Conservation (phyloP, 163 green algal genomes). For the Chlamydomonas reinhardtii region DNA sequence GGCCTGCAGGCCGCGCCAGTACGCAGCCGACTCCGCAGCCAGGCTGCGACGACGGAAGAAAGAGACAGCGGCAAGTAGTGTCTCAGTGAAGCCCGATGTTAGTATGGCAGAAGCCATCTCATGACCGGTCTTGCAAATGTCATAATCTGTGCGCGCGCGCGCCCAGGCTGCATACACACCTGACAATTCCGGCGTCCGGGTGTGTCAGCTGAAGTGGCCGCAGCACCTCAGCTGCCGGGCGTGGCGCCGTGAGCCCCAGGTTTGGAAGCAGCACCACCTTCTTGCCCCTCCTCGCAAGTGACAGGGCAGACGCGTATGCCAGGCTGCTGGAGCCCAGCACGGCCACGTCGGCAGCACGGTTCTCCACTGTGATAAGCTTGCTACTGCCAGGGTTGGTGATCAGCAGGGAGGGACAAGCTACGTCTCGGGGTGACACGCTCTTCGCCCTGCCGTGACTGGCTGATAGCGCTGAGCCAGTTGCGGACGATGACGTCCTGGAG, state of each 20-base stretch:
- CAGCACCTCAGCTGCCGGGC: background rate
- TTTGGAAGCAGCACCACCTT: constrained; percentile 47
- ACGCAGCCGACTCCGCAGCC: constrained; percentile 27
- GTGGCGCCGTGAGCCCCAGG: constrained; percentile 15
- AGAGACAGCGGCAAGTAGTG: no score
- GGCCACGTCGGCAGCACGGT: constrained; percentile 24
- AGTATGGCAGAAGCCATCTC: no score
- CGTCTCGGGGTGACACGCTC: no score
- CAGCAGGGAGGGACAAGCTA: no score
- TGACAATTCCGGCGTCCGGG: constrained; percentile 19
- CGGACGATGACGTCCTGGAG: no score
- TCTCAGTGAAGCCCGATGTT: no score
- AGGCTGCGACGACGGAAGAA: constrained; percentile 9
- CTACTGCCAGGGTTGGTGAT: background rate
- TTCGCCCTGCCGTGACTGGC: no score
- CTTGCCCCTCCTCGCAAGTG: constrained; percentile 36
- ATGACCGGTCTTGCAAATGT: background rate
- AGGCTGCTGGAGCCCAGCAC: constrained; percentile 43
- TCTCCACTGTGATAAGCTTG: constrained; percentile 19
- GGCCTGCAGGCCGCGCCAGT: constrained; percentile 39
- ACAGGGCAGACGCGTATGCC: constrained; percentile 4
- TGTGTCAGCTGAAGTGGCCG: constrained; percentile 38
- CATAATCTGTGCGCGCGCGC: no score
- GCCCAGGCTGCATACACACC: background rate
- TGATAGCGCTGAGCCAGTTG: no score